A percentile compares a stretch with the other conserved stretches of the same genome.
Evolutionary conservation across 129 eudicot species (phyloP).

Genomic region (Kitagawia praeruptora): DNA sequence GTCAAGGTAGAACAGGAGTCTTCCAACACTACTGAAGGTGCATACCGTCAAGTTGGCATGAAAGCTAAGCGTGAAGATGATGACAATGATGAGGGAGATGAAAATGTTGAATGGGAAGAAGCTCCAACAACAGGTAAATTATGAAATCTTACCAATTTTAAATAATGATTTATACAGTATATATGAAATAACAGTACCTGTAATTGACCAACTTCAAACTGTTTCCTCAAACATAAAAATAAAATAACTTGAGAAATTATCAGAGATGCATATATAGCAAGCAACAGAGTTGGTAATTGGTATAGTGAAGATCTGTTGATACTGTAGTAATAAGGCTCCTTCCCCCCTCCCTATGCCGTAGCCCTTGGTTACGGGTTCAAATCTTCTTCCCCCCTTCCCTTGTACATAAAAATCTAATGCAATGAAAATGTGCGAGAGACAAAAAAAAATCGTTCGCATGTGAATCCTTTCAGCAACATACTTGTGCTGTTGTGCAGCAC

Average conservation of each 20-base stretch:
- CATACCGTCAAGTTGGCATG: slow-evolving; percentile 53
- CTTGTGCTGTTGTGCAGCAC: too few relatives aligned
- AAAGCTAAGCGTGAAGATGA: slow-evolving; percentile 54
- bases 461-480: too few relatives aligned
- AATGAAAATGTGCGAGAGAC: background rate
- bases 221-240: too few relatives aligned
- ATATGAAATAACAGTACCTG: background rate
- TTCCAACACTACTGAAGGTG: slow-evolving; percentile 19
- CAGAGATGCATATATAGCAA: background rate
- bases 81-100: slow-evolving; percentile 46
- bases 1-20: slow-evolving; percentile 37
- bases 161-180: background rate
- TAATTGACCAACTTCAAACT: too few relatives aligned
- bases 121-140: slow-evolving; percentile 35
- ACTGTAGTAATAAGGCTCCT: background rate
- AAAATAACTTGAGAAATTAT: too few relatives aligned
- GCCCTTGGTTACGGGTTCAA: too few relatives aligned
- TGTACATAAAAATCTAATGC: too few relatives aligned
- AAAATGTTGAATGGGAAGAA: slow-evolving; percentile 75
- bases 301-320: background rate
- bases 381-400: too few relatives aligned
- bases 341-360: too few relatives aligned
- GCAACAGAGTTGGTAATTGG: background rate
- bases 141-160: background rate
- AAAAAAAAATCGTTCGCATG: too few relatives aligned